These are phyloP conservation scores for Lunasporangiospora selenospora DNA, from an alignment of 192 early-diverging fungal species.

Conservation along the genomic window DNA sequence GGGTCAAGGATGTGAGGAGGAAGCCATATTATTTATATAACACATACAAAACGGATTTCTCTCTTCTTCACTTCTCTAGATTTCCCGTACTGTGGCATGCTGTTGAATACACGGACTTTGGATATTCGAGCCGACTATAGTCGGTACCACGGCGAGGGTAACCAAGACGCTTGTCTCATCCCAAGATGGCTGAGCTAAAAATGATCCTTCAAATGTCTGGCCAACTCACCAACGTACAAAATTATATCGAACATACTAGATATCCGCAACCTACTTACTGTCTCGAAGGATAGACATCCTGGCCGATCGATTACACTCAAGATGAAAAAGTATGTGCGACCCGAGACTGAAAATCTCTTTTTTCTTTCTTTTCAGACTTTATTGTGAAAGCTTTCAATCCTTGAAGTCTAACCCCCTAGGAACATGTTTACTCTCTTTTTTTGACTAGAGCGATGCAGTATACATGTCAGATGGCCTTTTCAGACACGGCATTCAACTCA, in stretches of 20 bases:
- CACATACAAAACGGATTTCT: too few species aligned
- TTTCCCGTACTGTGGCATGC: conserved; percentile 86
- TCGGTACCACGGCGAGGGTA: conserved; percentile 54
- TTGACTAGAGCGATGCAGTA: conserved; percentile 60
- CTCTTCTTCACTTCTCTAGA: conserved; percentile 39
- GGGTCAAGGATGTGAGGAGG: background rate
- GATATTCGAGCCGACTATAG: conserved; percentile 75
- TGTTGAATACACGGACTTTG: conserved; percentile 71
- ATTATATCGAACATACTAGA: too few species aligned
- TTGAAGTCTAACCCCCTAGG: background rate
- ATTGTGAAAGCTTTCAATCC: background rate
- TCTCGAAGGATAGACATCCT: conserved; percentile 20
- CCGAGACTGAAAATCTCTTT: background rate
- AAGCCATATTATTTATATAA: background rate
- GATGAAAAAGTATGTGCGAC: conserved; percentile 45
- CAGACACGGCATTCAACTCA: conserved; percentile 70
- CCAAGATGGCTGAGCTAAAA: too few species aligned
- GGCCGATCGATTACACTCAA: conserved; percentile 22
- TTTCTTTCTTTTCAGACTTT: background rate
- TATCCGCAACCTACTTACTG: conserved; percentile 28
- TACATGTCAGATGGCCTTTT: conserved; percentile 67
- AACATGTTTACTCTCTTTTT: background rate
- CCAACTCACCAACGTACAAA: too few species aligned
- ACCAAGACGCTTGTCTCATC: too few species aligned
- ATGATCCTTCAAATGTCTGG: too few species aligned